A percentile compares a stretch with the other conserved stretches of the same genome.
Conservation (phyloP, 208 protist species). For the Ichthyophonus hoferi region DNA sequence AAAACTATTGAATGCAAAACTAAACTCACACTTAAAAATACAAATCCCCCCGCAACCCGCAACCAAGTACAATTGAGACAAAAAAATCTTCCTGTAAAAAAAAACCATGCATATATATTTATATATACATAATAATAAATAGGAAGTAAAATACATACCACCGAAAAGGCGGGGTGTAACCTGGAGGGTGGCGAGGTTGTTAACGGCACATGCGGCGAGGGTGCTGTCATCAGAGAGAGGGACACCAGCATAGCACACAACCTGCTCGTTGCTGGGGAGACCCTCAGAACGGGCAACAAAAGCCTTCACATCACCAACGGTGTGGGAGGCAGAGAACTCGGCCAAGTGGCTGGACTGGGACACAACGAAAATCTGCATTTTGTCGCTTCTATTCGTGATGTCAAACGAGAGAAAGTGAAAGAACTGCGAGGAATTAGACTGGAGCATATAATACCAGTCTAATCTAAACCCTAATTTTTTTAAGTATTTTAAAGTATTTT, state of each 20-base stretch:
- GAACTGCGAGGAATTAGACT: no score
- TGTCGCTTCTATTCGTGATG: no score
- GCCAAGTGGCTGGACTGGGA: slow-evolving; percentile 25
- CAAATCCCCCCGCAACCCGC: neutral
- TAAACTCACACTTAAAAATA: neutral
- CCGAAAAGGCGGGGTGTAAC: slow-evolving; percentile 18
- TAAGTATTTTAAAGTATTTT: no score
- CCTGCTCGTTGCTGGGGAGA: neutral
- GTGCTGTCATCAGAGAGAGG: neutral
- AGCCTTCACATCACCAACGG: slow-evolving; percentile 26
- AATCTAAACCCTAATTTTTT: no score
- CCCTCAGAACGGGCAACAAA: neutral
- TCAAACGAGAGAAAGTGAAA: no score
- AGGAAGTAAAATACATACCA: slow-evolving; percentile 24
- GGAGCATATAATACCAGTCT: no score
- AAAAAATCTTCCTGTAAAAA: neutral
- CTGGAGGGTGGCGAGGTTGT: slow-evolving; percentile 6
- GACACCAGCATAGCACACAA: slow-evolving; percentile 1
- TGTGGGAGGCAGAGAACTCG: neutral
- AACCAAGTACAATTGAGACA: neutral
- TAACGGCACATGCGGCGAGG: neutral
- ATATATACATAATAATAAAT: neutral
- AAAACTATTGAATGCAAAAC: neutral
- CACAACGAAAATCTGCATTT: slow-evolving; percentile 41
- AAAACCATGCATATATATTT: neutral